Base-by-base conservation (phyloP, 768 basidiomycete species). In the Suillus subaureus region DNA sequence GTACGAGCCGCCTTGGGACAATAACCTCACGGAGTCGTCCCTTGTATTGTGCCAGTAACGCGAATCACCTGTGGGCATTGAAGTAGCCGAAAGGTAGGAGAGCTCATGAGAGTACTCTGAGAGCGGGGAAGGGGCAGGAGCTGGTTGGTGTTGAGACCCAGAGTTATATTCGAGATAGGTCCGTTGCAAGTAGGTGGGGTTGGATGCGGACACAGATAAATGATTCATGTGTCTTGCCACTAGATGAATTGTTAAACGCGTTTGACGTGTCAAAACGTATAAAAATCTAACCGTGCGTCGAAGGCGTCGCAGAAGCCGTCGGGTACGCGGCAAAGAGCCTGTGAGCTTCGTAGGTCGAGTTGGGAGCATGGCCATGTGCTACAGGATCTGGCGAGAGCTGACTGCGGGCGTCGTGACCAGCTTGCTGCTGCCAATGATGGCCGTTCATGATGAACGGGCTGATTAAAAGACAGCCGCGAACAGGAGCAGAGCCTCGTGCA, bases 271-370 rank as follows among this genome's bases (percentile, higher is more conserved):
- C 7, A 39, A 35, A 23, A 12, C 16, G 45, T 13, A 45, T 54
- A 40, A 52, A 70, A 78, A 67, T 72, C 58, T 28, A 28, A 91
- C 92, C 90, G 72, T 93, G 92, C 43, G 86, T 82, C 9, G 90
- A 85, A n/a, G 91, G 91, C 5, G 88, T 90, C 33, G 89, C 88
- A 66, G 91, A 92, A 45, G 89, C 89, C 71, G 89, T 83, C 45
- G 92, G 90, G 74, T 92, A 93, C 40, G 84, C 80, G 5, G 86
- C 84, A 55, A 91, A 81, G 31, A 93, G 76, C 61, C 83, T 78
- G 67, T 91, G 91, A 2, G 90, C 87, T 74, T 88, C 87, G 60
- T 90, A 87, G 4, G 88, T 87, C 6, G 87, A 80, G 73, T 87
- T 83, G 42, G 81, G 74, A 16, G 75, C 65, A 57, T 68, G 69